Percentiles rank a stretch among this genome's conserved stretches.
Conservation (phyloP, 2,329 filamentous ascomycete genomes). For the Paecilomyces sp. region DNA sequence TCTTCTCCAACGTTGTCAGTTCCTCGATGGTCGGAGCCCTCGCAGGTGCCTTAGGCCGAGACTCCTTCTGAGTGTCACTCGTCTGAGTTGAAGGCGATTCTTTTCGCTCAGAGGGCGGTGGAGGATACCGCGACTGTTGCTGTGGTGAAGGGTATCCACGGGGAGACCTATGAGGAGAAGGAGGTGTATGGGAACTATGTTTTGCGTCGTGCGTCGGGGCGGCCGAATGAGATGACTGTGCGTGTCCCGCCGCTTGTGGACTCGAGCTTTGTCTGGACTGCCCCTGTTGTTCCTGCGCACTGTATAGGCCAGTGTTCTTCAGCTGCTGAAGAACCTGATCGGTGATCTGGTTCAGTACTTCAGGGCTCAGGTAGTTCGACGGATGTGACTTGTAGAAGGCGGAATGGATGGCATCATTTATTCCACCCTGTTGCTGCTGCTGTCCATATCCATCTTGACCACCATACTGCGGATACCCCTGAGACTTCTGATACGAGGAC, state of each 20-base stretch:
- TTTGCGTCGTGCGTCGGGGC: neutral
- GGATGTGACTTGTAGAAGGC: conserved; percentile 47
- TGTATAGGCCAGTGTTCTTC: conserved; percentile 39
- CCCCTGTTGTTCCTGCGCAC: conserved; percentile 16
- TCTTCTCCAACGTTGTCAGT: conserved; percentile 57
- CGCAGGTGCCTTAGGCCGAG: conserved; percentile 29
- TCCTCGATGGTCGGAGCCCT: conserved; percentile 39
- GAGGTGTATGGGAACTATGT: neutral
- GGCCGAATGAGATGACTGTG: neutral
- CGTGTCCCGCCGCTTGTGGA: neutral
- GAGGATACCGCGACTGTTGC: conserved; percentile 13
- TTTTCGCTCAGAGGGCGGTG: conserved; percentile 14
- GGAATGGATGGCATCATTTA: conserved; percentile 52
- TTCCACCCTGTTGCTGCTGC: conserved; percentile 27
- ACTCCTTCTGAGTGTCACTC: conserved; percentile 25
- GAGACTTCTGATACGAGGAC: neutral
- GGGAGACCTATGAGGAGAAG: neutral
- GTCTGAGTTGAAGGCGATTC: conserved; percentile 29
- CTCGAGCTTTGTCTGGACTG: conserved; percentile 15
- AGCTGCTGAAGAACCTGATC: conserved; percentile 53
- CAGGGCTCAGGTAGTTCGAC: conserved; percentile 48
- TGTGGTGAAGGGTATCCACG: conserved; percentile 15
- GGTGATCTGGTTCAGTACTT: conserved; percentile 55
- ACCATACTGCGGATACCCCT: conserved; percentile 4
- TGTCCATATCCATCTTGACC: conserved; percentile 13